Conservation (phyloP, 2,329 filamentous ascomycete species). For the Talaromyces sp. region DNA sequence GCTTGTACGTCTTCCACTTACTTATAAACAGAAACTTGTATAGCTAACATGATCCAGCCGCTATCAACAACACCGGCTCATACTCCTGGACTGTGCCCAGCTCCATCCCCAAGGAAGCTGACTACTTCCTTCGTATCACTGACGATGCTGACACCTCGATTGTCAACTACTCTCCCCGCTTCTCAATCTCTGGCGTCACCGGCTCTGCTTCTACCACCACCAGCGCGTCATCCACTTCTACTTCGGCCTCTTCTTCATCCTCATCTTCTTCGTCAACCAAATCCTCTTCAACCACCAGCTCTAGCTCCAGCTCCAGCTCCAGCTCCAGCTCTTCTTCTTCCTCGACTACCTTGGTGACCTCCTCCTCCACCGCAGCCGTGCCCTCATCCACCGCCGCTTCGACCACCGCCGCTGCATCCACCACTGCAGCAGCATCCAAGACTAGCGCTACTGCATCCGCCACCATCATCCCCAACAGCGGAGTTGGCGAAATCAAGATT, state of each 20-base stretch:
- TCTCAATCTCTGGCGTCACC: slow-evolving; percentile 47
- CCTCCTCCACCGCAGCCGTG: not conserved
- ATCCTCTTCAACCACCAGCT: slow-evolving; percentile 11
- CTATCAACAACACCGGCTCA: slow-evolving; percentile 48
- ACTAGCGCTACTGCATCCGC: slow-evolving; percentile 27
- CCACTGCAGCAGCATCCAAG: slow-evolving; percentile 18
- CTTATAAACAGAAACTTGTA: too few relatives aligned
- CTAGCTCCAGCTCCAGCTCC: slow-evolving; percentile 6
- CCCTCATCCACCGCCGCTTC: not conserved
- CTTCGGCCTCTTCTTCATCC: slow-evolving; percentile 26
- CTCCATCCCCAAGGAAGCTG: slow-evolving; percentile 39
- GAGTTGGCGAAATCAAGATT: not conserved
- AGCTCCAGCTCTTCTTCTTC: not conserved
- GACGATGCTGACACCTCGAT: slow-evolving; percentile 42
- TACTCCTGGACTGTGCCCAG: slow-evolving; percentile 48
- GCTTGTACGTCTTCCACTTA: slow-evolving; percentile 37
- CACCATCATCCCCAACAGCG: not conserved
- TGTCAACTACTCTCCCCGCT: slow-evolving; percentile 53
- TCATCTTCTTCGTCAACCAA: slow-evolving; percentile 19
- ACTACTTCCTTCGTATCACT: slow-evolving; percentile 55
- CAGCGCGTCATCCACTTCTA: slow-evolving; percentile 27
- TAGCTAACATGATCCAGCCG: slow-evolving; percentile 32
- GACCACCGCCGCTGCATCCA: slow-evolving; percentile 20
- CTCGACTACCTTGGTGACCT: not conserved
- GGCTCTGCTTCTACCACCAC: slow-evolving; percentile 29